phyloP scores from a whole-genome alignment of 805 yeast species.

The Saccharomycopsis vini region DNA sequence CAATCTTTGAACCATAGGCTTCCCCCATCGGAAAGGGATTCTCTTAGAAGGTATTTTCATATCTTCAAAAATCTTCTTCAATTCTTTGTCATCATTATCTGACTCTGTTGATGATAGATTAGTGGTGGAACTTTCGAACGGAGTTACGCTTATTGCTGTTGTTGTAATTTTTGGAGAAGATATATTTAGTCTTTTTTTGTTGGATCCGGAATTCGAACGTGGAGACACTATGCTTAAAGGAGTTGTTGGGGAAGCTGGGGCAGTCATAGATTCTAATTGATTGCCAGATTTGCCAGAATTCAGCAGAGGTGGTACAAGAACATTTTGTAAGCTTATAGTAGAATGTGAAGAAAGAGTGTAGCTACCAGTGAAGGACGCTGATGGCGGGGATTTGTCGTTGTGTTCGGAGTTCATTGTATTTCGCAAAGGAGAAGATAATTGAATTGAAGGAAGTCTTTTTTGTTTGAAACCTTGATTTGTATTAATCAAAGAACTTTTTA shows the following conservation, averaged over 20 bases:
- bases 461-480: not conserved
- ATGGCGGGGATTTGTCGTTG: not conserved
- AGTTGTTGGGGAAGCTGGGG: not conserved
- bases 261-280: not conserved
- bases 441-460: not conserved
- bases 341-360: too few relatives aligned
- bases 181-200: too few relatives aligned
- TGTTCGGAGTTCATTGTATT: too few relatives aligned
- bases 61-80: not conserved
- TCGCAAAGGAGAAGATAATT: not conserved
- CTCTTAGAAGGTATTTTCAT: not conserved
- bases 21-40: constrained; percentile 7
- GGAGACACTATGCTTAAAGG: not conserved
- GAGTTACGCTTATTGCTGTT: too few relatives aligned
- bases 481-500: not conserved
- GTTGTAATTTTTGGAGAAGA: too few relatives aligned
- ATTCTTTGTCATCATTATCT: not conserved
- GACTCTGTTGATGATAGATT: not conserved
- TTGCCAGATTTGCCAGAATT: not conserved
- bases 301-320: too few relatives aligned
- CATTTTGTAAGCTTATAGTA: too few relatives aligned
- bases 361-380: not conserved
- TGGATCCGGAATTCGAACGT: too few relatives aligned
- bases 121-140: not conserved
- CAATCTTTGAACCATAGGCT: constrained; percentile 12